Percentiles rank a stretch among this genome's conserved stretches.
phyloP scores from a whole-genome alignment of 768 basidiomycete genomes.

The Bullera alba region DNA sequence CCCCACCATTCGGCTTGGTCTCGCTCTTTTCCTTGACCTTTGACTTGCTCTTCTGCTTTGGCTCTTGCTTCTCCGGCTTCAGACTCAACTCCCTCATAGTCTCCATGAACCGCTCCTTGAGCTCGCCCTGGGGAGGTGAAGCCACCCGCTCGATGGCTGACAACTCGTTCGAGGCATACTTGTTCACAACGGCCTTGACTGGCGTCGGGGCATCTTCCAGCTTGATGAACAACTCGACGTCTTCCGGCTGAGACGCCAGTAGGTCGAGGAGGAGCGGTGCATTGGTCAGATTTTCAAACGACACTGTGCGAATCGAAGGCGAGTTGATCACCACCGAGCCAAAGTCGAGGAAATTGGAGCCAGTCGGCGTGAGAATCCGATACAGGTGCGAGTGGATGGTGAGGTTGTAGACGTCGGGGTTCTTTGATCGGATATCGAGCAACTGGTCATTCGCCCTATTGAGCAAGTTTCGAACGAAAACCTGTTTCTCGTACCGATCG shows the following conservation, averaged over 20 bases:
- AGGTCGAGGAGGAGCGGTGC: conserved; percentile 28
- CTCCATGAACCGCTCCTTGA: conserved; percentile 45
- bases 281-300: conserved; percentile 33
- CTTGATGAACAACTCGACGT: conserved; percentile 39
- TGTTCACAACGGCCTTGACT: background rate
- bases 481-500: conserved; percentile 41
- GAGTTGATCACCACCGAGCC: conserved; percentile 40
- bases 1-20: conserved; percentile 1
- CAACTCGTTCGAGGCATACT: conserved; percentile 8
- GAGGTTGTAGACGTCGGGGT: conserved; percentile 42
- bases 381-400: conserved; percentile 44
- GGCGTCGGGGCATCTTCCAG: conserved; percentile 21
- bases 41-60: background rate
- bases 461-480: conserved; percentile 40
- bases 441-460: conserved; percentile 39
- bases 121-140: conserved; percentile 25
- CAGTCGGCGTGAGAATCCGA: conserved; percentile 42
- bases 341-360: conserved; percentile 43
- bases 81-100: conserved; percentile 24
- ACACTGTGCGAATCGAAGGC: conserved; percentile 33
- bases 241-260: conserved; percentile 38
- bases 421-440: conserved; percentile 33
- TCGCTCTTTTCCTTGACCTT: conserved; percentile 17
- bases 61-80: conserved; percentile 3
- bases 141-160: conserved; percentile 11